A percentile compares a stretch with the other conserved stretches of the same genome.
Conservation (phyloP, 495 filamentous ascomycete species). For the Tuber umbilicatum region DNA sequence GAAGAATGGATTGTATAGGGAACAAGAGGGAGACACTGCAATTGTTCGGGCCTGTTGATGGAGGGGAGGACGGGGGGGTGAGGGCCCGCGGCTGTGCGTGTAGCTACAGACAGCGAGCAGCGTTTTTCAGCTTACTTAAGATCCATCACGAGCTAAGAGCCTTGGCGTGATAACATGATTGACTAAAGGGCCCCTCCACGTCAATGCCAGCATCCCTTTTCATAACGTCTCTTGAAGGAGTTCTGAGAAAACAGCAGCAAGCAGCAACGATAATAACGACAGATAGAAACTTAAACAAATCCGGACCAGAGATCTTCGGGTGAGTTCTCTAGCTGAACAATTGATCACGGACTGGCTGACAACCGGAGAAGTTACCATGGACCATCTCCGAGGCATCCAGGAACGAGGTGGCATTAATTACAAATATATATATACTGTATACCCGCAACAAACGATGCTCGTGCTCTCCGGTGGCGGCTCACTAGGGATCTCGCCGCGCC, state of each 20-base stretch:
- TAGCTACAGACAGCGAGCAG: background rate
- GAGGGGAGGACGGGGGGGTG: background rate
- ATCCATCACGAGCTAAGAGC: background rate
- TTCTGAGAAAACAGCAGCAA: background rate
- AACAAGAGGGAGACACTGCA: background rate
- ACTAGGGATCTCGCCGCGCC: no score
- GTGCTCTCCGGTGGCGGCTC: conserved; percentile 11
- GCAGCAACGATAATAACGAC: background rate
- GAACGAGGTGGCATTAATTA: conserved; percentile 13
- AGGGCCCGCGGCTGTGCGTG: background rate
- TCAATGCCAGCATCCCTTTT: background rate
- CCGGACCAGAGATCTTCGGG: background rate
- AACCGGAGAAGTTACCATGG: conserved; percentile 15
- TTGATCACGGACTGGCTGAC: conserved; percentile 13
- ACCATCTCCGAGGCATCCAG: background rate
- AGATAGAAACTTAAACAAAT: background rate
- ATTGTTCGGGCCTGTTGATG: background rate
- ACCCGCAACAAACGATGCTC: conserved; percentile 8
- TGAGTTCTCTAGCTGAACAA: background rate
- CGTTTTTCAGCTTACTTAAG: background rate
- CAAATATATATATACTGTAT: conserved; percentile 13
- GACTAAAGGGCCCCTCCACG: background rate
- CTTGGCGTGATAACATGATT: background rate
- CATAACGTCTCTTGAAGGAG: background rate
- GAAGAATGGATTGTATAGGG: conserved; percentile 3